Base-by-base conservation (phyloP, 306 rosid species). In the Pterocarpus santalinus region DNA sequence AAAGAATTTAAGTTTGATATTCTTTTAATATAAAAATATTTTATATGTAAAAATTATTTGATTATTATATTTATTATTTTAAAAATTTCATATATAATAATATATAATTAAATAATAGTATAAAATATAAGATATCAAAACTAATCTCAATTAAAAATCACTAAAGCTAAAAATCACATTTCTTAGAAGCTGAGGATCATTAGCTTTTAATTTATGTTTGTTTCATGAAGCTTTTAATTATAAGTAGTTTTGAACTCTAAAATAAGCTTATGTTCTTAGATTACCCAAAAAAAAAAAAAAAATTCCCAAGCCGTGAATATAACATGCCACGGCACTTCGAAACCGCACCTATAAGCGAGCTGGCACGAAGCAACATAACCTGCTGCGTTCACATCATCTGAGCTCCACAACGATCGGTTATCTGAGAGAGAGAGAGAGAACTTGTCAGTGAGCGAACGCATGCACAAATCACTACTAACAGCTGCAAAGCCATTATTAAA, bases 391-490 rank as follows among this genome's bases (percentile, higher is more conserved):
- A 82, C 75, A 35, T 93, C 98, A 68, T 91, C 99, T 36, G 84
- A 62, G 76, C 81, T 88, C 97, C 96, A 90, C 92, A 83, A 80
- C 71, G 97, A 91, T 83, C 98, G 97, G 76, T 72, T 85, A 84
- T 87, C 97, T 92, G 85, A 47, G 72, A 33, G 13, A 32, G 55
- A 4, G 5, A 69, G 9, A 33, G 6, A 69, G 11, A 69, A 15
- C 5, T 8, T 33, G 5, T 44, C 15, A 72, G 41, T 44, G 5
- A 67, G 34, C 8, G 1, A 66, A 51, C 3, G 16, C 16, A 16
- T 7, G 58, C 67, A 82, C 38, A 30, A 55, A 41, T 5, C 12
- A 13, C 7, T 57, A 38, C 28, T 12, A 73, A 66, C 22, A 28
- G 60, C 12, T 22, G 33, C 52, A 56, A 60, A 82, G 57, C 15